These are phyloP conservation scores for Rugonectria rugulosa DNA, from an alignment of 2,329 filamentous ascomycete genomes.

Conservation along the genomic window DNA sequence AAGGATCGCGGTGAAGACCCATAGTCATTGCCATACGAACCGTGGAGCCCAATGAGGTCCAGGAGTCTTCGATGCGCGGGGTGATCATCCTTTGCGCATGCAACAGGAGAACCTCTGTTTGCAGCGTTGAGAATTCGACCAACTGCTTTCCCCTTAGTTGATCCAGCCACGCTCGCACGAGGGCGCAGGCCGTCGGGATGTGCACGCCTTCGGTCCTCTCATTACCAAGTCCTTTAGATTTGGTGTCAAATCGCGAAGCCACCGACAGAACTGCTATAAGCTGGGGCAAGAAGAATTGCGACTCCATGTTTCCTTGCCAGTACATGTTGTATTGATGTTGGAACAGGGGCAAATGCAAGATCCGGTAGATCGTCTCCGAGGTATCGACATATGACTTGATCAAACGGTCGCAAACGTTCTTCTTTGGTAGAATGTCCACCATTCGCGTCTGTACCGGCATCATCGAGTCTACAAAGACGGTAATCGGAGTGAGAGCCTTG, in stretches of 20 bases:
- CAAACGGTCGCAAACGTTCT: conserved; percentile 59
- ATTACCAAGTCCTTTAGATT: conserved; percentile 57
- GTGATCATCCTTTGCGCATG: conserved; percentile 63
- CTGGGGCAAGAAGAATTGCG: conserved; percentile 61
- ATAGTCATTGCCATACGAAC: conserved; percentile 67
- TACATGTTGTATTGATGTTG: conserved; percentile 58
- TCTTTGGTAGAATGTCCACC: conserved; percentile 62
- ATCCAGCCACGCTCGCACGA: conserved; percentile 63
- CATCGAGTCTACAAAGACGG: conserved; percentile 66
- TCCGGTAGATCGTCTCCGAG: conserved; percentile 61
- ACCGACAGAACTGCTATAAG: conserved; percentile 61
- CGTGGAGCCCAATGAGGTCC: conserved; percentile 63
- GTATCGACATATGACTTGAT: conserved; percentile 58
- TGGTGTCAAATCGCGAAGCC: conserved; percentile 60
- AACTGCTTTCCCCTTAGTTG: conserved; percentile 59
- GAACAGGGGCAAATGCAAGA: conserved; percentile 61
- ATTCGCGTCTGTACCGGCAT: conserved; percentile 65
- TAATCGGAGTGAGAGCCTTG: conserved; percentile 57
- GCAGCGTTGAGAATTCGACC: conserved; percentile 60
- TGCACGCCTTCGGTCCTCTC: conserved; percentile 63
- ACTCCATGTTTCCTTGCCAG: conserved; percentile 57
- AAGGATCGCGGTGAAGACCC: conserved; percentile 64
- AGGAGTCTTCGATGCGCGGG: conserved; percentile 57
- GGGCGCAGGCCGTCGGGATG: conserved; percentile 62
- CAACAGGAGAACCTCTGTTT: conserved; percentile 61